Conservation (phyloP, 2,329 filamentous ascomycete genomes). For the Chaetothyriales sp. region DNA sequence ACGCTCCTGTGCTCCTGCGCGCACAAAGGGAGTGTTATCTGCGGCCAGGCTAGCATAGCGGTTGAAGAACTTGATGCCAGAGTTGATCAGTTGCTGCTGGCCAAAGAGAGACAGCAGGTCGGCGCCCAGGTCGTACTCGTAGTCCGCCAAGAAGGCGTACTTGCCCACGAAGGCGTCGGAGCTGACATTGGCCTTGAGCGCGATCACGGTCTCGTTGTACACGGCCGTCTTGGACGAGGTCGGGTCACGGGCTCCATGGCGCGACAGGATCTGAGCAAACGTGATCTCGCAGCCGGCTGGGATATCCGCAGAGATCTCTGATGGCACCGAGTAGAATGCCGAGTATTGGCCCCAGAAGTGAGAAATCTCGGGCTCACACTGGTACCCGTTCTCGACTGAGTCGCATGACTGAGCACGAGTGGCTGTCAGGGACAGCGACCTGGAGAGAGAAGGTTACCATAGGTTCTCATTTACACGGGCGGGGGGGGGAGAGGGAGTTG, state of each 20-base stretch:
- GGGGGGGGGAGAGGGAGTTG: not conserved
- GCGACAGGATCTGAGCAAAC: slow-evolving; percentile 66
- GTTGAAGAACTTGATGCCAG: slow-evolving; percentile 59
- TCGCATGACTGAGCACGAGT: slow-evolving; percentile 29
- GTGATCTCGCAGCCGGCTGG: slow-evolving; percentile 58
- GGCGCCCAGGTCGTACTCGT: slow-evolving; percentile 54
- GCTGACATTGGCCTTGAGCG: slow-evolving; percentile 44
- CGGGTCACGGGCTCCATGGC: slow-evolving; percentile 73
- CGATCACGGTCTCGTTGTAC: slow-evolving; percentile 50
- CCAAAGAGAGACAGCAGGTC: slow-evolving; percentile 57
- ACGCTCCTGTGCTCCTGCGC: slow-evolving; percentile 53
- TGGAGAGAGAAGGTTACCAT: not conserved
- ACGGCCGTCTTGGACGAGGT: slow-evolving; percentile 49
- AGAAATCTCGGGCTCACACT: slow-evolving; percentile 44
- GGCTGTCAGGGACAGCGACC: not conserved
- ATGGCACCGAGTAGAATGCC: slow-evolving; percentile 63
- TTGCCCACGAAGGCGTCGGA: slow-evolving; percentile 41
- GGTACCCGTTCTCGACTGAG: slow-evolving; percentile 34
- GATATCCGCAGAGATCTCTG: slow-evolving; percentile 43
- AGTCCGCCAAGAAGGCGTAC: slow-evolving; percentile 56
- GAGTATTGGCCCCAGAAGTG: slow-evolving; percentile 79
- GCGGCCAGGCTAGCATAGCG: slow-evolving; percentile 52
- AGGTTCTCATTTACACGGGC: too few species aligned
- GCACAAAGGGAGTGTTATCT: slow-evolving; percentile 49
- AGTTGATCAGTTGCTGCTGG: slow-evolving; percentile 54